Conservation (phyloP, 108 stramenopile species). For the Poteriospumella lacustris region DNA sequence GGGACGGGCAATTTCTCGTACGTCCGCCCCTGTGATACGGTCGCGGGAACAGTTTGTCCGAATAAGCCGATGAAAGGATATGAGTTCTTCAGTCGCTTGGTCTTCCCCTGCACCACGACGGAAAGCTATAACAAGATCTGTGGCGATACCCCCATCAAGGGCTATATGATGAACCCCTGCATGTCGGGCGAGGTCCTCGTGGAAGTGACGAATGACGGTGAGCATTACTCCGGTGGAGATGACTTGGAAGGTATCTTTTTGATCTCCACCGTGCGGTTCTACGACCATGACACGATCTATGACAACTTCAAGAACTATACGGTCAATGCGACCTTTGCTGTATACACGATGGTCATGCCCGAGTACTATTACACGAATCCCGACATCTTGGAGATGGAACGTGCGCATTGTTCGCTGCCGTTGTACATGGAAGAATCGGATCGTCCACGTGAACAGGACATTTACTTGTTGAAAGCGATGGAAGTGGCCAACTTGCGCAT, state of each 20-base stretch:
- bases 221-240: conserved; percentile 60
- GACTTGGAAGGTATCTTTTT: conserved; percentile 24
- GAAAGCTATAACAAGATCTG: conserved; percentile 28
- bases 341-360: conserved; percentile 38
- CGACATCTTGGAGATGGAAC: conserved; percentile 40
- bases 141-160: conserved; percentile 28
- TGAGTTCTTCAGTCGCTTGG: conserved; percentile 26
- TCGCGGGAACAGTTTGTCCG: conserved; percentile 35
- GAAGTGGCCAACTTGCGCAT: conserved; percentile 58
- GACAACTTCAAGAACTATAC: conserved; percentile 45
- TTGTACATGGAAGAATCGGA: conserved; percentile 54
- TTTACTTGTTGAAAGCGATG: conserved; percentile 61
- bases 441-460: conserved; percentile 55
- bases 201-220: conserved; percentile 64
- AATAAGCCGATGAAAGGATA: conserved; percentile 35
- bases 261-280: not conserved
- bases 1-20: not conserved
- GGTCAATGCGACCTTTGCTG: conserved; percentile 42
- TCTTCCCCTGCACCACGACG: conserved; percentile 20
- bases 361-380: conserved; percentile 36
- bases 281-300: not conserved
- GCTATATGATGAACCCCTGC: conserved; percentile 65
- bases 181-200: conserved; percentile 53
- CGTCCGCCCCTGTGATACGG: conserved; percentile 20
- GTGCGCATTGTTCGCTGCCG: conserved; percentile 35